A percentile compares a stretch with the other conserved stretches of the same genome.
Conservation (phyloP, 192 early-diverging fungal species). For the Dissophora globulifera region DNA sequence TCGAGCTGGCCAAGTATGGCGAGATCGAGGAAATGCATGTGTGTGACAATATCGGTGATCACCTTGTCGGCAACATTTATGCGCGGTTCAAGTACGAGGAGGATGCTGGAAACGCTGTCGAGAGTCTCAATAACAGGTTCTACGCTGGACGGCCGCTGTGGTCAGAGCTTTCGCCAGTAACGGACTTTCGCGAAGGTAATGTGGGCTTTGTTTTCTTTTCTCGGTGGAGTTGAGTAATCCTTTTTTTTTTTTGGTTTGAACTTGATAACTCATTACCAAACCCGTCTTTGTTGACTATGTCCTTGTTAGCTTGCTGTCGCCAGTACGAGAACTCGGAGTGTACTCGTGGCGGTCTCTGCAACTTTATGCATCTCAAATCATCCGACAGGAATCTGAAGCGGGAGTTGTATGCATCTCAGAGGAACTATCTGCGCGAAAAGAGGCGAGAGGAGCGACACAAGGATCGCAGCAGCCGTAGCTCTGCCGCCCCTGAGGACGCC, state of each 20-base stretch:
- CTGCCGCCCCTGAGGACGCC: slow-evolving; percentile 18
- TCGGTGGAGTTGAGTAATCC: too few species aligned
- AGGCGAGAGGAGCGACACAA: slow-evolving; percentile 56
- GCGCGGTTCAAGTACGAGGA: slow-evolving; percentile 90
- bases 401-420: slow-evolving; percentile 87
- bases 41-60: slow-evolving; percentile 98
- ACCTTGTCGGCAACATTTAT: slow-evolving; percentile 98
- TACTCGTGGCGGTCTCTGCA: slow-evolving; percentile 96
- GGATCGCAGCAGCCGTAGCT: slow-evolving; percentile 28
- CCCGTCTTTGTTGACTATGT: too few species aligned
- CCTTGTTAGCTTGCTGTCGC: slow-evolving; percentile 83
- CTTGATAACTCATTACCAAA: too few species aligned
- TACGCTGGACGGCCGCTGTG: slow-evolving; percentile 94
- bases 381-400: slow-evolving; percentile 80
- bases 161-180: slow-evolving; percentile 96
- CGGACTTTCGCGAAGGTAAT: slow-evolving; percentile 89
- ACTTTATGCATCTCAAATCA: slow-evolving; percentile 98
- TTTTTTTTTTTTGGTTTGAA: too few species aligned
- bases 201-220: neutral
- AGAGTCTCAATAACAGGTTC: slow-evolving; percentile 92
- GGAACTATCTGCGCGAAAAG: slow-evolving; percentile 62
- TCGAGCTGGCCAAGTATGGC: slow-evolving; percentile 95
- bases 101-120: slow-evolving; percentile 92
- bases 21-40: slow-evolving; percentile 97
- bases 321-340: slow-evolving; percentile 97